Percentiles rank a stretch among this genome's conserved stretches.
Evolutionary conservation across 2,329 filamentous ascomycete genomes (phyloP).

Genomic region (Monilinia fructicola): DNA sequence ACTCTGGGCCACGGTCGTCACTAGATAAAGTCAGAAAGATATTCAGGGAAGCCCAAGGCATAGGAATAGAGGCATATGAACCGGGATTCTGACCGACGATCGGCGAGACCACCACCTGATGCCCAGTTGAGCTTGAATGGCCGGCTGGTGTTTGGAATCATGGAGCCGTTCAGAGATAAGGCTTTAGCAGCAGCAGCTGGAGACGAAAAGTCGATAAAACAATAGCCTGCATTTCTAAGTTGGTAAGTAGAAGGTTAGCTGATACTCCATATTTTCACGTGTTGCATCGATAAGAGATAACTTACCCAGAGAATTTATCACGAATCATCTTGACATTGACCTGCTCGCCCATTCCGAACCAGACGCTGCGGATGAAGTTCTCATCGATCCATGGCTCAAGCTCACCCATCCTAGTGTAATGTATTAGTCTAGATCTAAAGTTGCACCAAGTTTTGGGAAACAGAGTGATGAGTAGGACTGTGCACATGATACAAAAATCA

Average conservation of each 20-base stretch:
- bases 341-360: constrained; percentile 83
- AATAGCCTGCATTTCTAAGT: constrained; percentile 92
- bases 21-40: constrained; percentile 48
- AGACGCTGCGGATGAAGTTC: constrained; percentile 95
- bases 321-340: constrained; percentile 99
- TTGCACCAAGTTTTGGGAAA: neutral
- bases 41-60: constrained; percentile 20
- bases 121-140: constrained; percentile 99
- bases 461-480: neutral
- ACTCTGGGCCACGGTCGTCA: constrained; percentile 95
- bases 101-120: constrained; percentile 89
- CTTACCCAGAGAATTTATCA: constrained; percentile 96
- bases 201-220: constrained; percentile 89
- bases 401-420: constrained; percentile 82
- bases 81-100: constrained; percentile 68
- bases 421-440: constrained; percentile 2
- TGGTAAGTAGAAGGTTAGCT: constrained; percentile 8
- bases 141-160: constrained; percentile 90
- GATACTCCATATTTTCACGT: neutral
- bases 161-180: constrained; percentile 79
- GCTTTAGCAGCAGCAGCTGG: constrained; percentile 88
- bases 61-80: constrained; percentile 35
- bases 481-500: neutral
- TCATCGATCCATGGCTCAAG: constrained; percentile 99
- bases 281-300: constrained; percentile 17